Evolutionary conservation across 306 rosid genomes (phyloP), one percentile per base, ranked within the genome.

Genomic region (Ormosia semicastrata): DNA sequence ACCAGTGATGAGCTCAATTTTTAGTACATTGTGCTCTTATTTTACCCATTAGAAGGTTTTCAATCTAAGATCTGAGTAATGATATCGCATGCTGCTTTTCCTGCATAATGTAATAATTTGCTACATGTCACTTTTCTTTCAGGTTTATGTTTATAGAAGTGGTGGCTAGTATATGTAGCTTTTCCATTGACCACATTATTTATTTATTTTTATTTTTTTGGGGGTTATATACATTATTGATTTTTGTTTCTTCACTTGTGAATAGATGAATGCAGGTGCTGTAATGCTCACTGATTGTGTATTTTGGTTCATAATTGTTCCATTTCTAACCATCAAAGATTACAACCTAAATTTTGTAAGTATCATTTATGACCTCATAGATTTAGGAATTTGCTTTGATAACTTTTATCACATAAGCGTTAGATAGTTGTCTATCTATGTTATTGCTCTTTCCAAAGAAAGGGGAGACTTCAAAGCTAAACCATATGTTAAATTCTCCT

Each of bases 261-360:
- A 71, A 83, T 85, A 96, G 99, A 96, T 96, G 90, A 96, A 96
- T 87, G 99, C 97, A 46, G 99, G 99, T 4, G 98, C 99, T 60
- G 97, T 92, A 41, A 32, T 93, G 83, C 97, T 96, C 83, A 96
- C 99, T 49, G 99, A 96, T 75, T 85, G 88, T 50, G 99, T 96
- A 66, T 96, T 92, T 85, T 96, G 99, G 99, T 92, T 93, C 85
- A 69, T 92, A 50, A 81, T 96, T 33, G 93, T 96, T 77, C 99
- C 99, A 50, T 96, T 96, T 89, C 92, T 93, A 77, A 77, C 94
- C 76, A 89, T 92, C 83, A 93, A 89, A 85, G 97, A 93, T 81
- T 92, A 91, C 92, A 86, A 92, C 80, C 81, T 93, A 65, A 96
- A 89, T 74, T 93, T 93, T 71, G 98, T 92, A 89, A 96, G 99